phyloP scores from a whole-genome alignment of 306 rosid species.

The Abrus pulchellus region DNA sequence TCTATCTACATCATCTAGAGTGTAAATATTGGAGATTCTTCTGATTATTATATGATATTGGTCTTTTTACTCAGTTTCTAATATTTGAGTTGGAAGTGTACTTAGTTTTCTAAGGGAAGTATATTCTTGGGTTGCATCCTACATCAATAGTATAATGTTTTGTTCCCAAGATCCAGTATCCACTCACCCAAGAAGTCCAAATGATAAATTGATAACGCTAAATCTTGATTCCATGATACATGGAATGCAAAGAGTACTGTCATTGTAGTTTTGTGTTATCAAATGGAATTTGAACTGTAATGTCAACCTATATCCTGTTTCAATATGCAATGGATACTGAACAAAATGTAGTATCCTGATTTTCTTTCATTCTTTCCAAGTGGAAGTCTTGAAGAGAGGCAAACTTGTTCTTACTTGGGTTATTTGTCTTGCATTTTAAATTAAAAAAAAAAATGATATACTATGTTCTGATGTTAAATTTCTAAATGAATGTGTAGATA shows the following conservation, averaged over 20 bases:
- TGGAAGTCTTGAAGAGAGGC: conserved; percentile 21
- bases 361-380: not conserved
- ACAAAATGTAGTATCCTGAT: not conserved
- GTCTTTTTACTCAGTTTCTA: too few species aligned
- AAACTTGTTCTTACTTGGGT: conserved; percentile 16
- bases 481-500: conserved; percentile 61
- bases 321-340: conserved; percentile 11
- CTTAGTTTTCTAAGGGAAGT: too few species aligned
- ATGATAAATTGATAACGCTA: not conserved
- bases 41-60: too few species aligned
- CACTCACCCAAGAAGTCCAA: not conserved
- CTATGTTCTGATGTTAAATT: conserved; percentile 41
- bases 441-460: conserved; percentile 37
- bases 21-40: too few species aligned
- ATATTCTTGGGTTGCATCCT: too few species aligned
- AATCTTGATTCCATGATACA: conserved; percentile 34
- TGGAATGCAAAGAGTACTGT: not conserved
- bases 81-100: too few species aligned
- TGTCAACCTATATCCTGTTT: conserved; percentile 11
- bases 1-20: too few species aligned
- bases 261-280: not conserved
- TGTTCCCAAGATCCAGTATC: conserved; percentile 6
- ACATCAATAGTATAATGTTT: not conserved
- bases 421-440: conserved; percentile 16
- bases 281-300: conserved; percentile 12